Conservation (phyloP, 106 monocot species). For the Dioscorea zingiberensis region DNA sequence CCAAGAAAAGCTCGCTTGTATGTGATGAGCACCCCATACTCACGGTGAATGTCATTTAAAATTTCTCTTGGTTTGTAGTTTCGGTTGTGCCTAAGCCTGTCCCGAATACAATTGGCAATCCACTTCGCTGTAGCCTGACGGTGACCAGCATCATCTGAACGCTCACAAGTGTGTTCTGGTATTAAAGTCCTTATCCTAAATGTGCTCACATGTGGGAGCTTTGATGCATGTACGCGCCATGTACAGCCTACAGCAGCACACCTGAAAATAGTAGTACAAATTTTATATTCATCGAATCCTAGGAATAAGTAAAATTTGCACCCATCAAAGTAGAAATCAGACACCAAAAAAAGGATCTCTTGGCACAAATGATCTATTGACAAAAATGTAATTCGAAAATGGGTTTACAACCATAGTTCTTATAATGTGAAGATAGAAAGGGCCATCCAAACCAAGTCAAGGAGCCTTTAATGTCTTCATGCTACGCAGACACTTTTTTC, state of each 20-base stretch:
- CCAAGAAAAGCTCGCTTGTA: constrained; percentile 61
- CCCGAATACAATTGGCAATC: constrained; percentile 50
- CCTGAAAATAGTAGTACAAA: constrained; percentile 9
- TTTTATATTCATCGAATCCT: not conserved
- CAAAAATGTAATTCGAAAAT: too few relatives aligned
- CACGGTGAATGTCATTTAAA: constrained; percentile 39
- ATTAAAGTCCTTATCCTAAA: constrained; percentile 36
- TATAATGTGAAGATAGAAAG: too few relatives aligned
- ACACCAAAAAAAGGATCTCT: too few relatives aligned
- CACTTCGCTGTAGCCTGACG: constrained; percentile 54
- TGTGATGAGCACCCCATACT: constrained; percentile 45
- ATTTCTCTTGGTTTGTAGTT: constrained; percentile 54
- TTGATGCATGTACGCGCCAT: constrained; percentile 55
- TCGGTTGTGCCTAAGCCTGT: constrained; percentile 37
- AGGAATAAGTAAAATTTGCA: too few relatives aligned
- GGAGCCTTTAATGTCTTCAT: too few relatives aligned
- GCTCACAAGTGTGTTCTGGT: constrained; percentile 34
- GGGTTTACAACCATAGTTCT: too few relatives aligned
- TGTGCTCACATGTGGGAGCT: constrained; percentile 34
- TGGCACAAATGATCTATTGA: too few relatives aligned
- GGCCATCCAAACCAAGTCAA: too few relatives aligned
- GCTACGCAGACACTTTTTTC: too few relatives aligned
- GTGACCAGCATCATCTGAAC: constrained; percentile 38
- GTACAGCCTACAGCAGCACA: constrained; percentile 46
- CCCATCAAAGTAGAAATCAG: too few relatives aligned